Conservation (phyloP, 805 yeast species). For the Sugiyamaella boreocaroliniensis region DNA sequence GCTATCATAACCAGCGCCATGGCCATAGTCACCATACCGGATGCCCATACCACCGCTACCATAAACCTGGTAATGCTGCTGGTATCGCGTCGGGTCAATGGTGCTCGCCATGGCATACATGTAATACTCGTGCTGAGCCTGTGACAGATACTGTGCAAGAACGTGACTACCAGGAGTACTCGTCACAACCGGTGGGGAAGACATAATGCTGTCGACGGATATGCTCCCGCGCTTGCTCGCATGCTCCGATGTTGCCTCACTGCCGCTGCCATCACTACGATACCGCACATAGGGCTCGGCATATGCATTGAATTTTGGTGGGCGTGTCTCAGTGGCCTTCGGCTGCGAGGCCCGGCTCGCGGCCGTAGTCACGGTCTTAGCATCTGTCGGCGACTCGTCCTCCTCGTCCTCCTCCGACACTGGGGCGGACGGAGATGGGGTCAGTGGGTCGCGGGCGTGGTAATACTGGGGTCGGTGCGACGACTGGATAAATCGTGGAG, state of each 20-base stretch:
- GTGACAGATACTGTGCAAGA: conserved; percentile 74
- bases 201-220: background rate
- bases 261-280: background rate
- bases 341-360: too few species aligned
- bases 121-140: conserved; percentile 50
- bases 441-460: background rate
- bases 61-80: conserved; percentile 6
- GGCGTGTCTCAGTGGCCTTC: background rate
- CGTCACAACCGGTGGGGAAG: conserved; percentile 2
- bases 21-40: background rate
- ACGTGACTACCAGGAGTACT: conserved; percentile 58
- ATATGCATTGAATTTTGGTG: background rate
- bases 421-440: background rate
- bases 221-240: background rate
- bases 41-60: background rate
- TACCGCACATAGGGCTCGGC: background rate
- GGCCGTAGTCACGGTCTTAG: background rate
- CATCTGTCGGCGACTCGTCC: background rate
- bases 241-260: background rate
- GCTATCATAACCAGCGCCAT: background rate
- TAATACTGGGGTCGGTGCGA: background rate
- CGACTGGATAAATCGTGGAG: conserved; percentile 47
- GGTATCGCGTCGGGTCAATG: conserved; percentile 8
- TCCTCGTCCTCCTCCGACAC: background rate
- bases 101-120: conserved; percentile 22